Conservation (phyloP, 2,329 filamentous ascomycete genomes). For the Aspergillus sp. region DNA sequence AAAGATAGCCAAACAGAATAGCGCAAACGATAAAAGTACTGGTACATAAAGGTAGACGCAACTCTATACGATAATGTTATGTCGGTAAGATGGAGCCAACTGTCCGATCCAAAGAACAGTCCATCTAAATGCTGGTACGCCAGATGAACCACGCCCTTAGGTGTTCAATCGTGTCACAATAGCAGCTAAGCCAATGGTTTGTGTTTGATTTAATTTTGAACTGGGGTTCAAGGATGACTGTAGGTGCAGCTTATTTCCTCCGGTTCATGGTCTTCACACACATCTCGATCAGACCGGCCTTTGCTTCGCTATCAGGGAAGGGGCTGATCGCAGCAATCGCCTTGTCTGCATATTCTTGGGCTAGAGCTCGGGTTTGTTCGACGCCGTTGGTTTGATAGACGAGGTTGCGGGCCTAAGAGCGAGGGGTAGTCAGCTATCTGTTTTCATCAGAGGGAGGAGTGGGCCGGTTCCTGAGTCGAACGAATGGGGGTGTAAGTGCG, state of each 20-base stretch:
- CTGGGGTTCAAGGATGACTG: background rate
- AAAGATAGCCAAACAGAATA: background rate
- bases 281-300: slow-evolving; percentile 88
- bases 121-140: background rate
- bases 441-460: background rate
- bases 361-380: slow-evolving; percentile 85
- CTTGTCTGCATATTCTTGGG: slow-evolving; percentile 85
- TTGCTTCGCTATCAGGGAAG: slow-evolving; percentile 94
- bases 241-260: slow-evolving; percentile 62
- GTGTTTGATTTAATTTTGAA: background rate
- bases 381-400: slow-evolving; percentile 83
- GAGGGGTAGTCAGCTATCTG: slow-evolving; percentile 13
- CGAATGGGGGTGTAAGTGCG: slow-evolving; percentile 33
- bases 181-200: background rate
- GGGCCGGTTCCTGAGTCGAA: background rate
- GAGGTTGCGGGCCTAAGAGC: slow-evolving; percentile 73
- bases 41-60: slow-evolving; percentile 1
- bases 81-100: background rate
- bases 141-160: background rate
- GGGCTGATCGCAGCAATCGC: slow-evolving; percentile 78
- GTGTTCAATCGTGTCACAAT: background rate
- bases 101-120: background rate
- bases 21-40: background rate
- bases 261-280: slow-evolving; percentile 87
- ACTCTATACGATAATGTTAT: background rate